Evolutionary conservation across 2,329 filamentous ascomycete genomes (phyloP).

Genomic region (Monosporascus ibericus): DNA sequence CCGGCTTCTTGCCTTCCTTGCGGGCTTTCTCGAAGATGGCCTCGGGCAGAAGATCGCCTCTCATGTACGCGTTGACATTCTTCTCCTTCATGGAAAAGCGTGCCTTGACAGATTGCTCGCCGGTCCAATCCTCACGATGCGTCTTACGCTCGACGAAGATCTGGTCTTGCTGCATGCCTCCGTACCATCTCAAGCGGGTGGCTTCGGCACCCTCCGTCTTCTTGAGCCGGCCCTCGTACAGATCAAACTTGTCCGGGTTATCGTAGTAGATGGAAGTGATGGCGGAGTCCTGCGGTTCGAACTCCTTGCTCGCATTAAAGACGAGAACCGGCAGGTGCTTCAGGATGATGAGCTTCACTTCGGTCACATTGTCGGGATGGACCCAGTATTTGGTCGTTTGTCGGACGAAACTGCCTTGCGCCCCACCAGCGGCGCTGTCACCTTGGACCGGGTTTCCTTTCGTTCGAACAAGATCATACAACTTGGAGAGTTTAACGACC

Average conservation of each 20-base stretch:
- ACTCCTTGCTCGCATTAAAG: slow-evolving; percentile 96
- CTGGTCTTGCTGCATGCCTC: slow-evolving; percentile 88
- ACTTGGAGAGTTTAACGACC: slow-evolving; percentile 86
- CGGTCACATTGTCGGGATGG: slow-evolving; percentile 95
- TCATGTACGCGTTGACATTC: slow-evolving; percentile 86
- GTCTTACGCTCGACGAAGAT: slow-evolving; percentile 98
- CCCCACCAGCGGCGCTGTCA: slow-evolving; percentile 83
- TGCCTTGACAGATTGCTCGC: slow-evolving; percentile 97
- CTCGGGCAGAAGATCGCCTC: slow-evolving; percentile 75
- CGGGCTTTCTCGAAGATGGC: slow-evolving; percentile 95
- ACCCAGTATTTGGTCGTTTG: slow-evolving; percentile 99
- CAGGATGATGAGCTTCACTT: slow-evolving; percentile 93
- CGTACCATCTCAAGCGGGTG: slow-evolving; percentile 94
- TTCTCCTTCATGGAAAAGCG: slow-evolving; percentile 95
- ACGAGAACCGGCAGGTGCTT: slow-evolving; percentile 96
- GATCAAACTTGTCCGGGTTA: slow-evolving; percentile 86
- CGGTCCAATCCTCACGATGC: slow-evolving; percentile 97
- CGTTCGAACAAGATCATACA: slow-evolving; percentile 92
- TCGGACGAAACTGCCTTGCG: slow-evolving; percentile 90
- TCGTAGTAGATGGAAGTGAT: slow-evolving; percentile 99
- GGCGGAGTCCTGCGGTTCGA: slow-evolving; percentile 81
- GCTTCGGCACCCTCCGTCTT: slow-evolving; percentile 98
- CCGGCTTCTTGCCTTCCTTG: slow-evolving; percentile 88
- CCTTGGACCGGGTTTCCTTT: slow-evolving; percentile 88
- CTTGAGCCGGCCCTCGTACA: slow-evolving; percentile 90